phyloP scores from a whole-genome alignment of 495 filamentous ascomycete genomes.

The Penicillium simplicissimum region DNA sequence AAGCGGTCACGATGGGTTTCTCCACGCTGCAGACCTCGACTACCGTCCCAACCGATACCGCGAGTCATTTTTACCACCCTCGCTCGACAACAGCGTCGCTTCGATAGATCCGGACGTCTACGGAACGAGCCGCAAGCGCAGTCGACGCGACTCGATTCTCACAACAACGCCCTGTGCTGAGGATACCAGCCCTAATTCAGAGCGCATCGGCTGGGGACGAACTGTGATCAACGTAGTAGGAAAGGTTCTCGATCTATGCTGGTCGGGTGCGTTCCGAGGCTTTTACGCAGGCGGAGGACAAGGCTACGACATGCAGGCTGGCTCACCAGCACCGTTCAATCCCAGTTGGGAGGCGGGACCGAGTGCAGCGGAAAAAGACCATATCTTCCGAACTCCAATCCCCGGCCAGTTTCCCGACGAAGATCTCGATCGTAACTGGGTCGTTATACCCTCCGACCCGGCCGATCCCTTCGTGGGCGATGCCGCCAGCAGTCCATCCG shows the following conservation, averaged over 20 bases:
- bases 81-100: constrained; percentile 37
- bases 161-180: constrained; percentile 25
- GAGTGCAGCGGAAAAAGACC: constrained; percentile 27
- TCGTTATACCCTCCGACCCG: constrained; percentile 60
- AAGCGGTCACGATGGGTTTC: constrained; percentile 57
- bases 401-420: constrained; percentile 46
- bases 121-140: constrained; percentile 42
- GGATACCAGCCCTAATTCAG: constrained; percentile 18
- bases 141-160: constrained; percentile 38
- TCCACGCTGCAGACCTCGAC: constrained; percentile 40
- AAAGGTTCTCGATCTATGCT: constrained; percentile 83
- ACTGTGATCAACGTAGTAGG: constrained; percentile 63
- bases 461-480: constrained; percentile 24
- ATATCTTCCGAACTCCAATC: constrained; percentile 21
- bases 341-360: constrained; percentile 29
- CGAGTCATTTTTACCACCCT: constrained; percentile 38
- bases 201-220: constrained; percentile 43
- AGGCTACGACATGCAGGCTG: constrained; percentile 56
- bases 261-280: constrained; percentile 67
- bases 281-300: constrained; percentile 83
- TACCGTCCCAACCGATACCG: constrained; percentile 49
- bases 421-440: constrained; percentile 68
- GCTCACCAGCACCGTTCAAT: constrained; percentile 15
- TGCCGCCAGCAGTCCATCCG: constrained; percentile 22
- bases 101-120: constrained; percentile 25